Evolutionary conservation across 1,284 basidiomycete genomes (phyloP).

Genomic region (Ceratobasidium sp.): DNA sequence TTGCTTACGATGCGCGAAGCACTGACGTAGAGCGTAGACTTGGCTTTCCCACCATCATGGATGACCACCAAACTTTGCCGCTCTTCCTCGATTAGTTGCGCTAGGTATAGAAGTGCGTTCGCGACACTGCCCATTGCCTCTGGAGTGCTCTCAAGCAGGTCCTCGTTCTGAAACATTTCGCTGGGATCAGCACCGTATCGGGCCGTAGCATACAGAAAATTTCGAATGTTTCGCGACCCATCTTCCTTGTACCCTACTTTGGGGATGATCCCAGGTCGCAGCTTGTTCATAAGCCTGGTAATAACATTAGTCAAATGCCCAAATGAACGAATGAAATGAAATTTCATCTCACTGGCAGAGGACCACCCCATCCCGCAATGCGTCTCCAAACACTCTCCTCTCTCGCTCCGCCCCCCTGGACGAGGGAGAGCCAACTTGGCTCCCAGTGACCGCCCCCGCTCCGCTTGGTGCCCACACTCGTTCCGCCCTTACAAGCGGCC

Average conservation of each 20-base stretch:
- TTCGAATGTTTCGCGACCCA: constrained; percentile 70
- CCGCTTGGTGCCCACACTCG: constrained; percentile 70
- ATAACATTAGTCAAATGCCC: neutral
- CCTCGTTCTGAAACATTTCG: constrained; percentile 70
- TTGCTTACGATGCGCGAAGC: constrained; percentile 39
- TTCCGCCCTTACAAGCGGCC: constrained; percentile 67
- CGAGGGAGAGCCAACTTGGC: constrained; percentile 47
- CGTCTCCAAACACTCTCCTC: constrained; percentile 68
- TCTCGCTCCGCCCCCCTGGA: constrained; percentile 72
- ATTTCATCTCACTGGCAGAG: constrained; percentile 75
- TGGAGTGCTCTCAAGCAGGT: constrained; percentile 62
- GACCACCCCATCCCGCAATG: constrained; percentile 79
- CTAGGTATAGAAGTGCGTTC: constrained; percentile 45
- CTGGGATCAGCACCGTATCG: constrained; percentile 62
- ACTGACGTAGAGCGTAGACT: constrained; percentile 29
- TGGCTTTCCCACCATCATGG: constrained; percentile 39
- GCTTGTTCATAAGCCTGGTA: constrained; percentile 73
- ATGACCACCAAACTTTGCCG: constrained; percentile 38
- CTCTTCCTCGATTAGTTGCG: constrained; percentile 41
- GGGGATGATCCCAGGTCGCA: constrained; percentile 64
- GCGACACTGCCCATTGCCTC: constrained; percentile 71
- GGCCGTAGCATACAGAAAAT: constrained; percentile 69
- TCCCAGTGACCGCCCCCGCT: constrained; percentile 45
- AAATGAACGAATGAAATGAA: neutral
- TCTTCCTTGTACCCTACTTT: constrained; percentile 72